Evolutionary conservation across 1,284 basidiomycete genomes (phyloP), one percentile per base, ranked within the genome.

Genomic region (Ustilago xerochloae): DNA sequence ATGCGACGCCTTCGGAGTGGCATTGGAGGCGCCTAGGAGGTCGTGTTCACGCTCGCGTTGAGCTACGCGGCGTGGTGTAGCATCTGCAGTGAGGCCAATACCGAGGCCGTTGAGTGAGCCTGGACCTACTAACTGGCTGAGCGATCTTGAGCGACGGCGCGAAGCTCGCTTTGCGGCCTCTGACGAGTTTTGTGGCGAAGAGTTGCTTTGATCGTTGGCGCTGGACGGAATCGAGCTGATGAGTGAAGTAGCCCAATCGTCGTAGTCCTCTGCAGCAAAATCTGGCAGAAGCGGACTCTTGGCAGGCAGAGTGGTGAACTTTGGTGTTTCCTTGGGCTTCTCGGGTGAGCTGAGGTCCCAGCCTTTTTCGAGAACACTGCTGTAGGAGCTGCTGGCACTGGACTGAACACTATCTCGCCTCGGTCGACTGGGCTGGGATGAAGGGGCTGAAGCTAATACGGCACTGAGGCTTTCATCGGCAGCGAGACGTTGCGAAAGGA

Each of bases 311-410:
- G 58, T 51, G 6, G 66, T 55, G 22, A 52, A 38, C 6, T 45
- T 12, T 12, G n/a, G 26, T 3, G 24, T 15, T 18, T 46, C n/a
- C 12, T 36, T 45, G 1, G 38, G 32, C 41, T 46, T 60, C 28
- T 54, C 55, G 10, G 50, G 65, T 5, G 71, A 61, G 56, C 65
- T 57, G 38, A 74, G 61, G 20, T 74, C 71, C 63, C 65, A 77
- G 15, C 58, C 71, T 46, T 65, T 56, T 5, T 79, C 62, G 22
- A 79, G 63, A 16, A 79, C 77, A 39, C 71, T 75, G 55, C 71
- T 75, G 52, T 79, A 79, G 0, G 77, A 71, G 30, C 60, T 79
- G 61, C 77, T 78, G 35, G 77, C 65, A 26, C 41, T 60, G 36
- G 77, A 78, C 8, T 64, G 45, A 38, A 30, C 30, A 33, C 62